A percentile compares a stretch with the other conserved stretches of the same genome.
Evolutionary conservation across 208 protist genomes (phyloP).

Genomic region (Strigomonas galati): DNA sequence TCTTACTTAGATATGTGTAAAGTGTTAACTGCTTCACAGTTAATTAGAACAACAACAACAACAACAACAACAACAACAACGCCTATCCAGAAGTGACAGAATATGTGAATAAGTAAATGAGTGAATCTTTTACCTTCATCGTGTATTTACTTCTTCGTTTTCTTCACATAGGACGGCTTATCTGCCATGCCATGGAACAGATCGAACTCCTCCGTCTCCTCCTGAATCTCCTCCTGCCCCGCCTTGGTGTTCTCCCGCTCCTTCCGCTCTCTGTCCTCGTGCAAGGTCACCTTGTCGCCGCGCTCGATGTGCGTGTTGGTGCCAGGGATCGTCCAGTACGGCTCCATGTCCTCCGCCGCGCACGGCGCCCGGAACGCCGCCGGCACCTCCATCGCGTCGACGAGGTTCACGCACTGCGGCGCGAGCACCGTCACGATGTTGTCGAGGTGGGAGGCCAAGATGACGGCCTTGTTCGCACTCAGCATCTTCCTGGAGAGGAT

Average conservation of each 20-base stretch:
- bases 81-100: no score
- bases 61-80: background rate
- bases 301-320: conserved; percentile 79
- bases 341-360: conserved; percentile 50
- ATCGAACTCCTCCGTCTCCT: conserved; percentile 77
- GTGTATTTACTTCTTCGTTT: background rate
- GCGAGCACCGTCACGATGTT: conserved; percentile 86
- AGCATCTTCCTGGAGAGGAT: conserved; percentile 72
- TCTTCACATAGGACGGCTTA: conserved; percentile 51
- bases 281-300: conserved; percentile 49
- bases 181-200: conserved; percentile 83
- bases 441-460: conserved; percentile 70
- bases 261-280: conserved; percentile 22
- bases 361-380: conserved; percentile 50
- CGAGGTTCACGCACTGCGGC: conserved; percentile 82
- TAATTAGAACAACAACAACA: background rate
- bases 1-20: no score
- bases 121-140: background rate
- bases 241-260: conserved; percentile 41
- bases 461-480: conserved; percentile 51
- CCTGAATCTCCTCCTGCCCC: conserved; percentile 75
- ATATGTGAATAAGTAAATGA: no score
- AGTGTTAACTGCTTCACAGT: background rate
- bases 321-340: conserved; percentile 90
- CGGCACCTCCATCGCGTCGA: conserved; percentile 77